These are phyloP conservation scores for Magnaporthales sp. DNA, from an alignment of 2,329 filamentous ascomycete genomes.

Conservation along the genomic window DNA sequence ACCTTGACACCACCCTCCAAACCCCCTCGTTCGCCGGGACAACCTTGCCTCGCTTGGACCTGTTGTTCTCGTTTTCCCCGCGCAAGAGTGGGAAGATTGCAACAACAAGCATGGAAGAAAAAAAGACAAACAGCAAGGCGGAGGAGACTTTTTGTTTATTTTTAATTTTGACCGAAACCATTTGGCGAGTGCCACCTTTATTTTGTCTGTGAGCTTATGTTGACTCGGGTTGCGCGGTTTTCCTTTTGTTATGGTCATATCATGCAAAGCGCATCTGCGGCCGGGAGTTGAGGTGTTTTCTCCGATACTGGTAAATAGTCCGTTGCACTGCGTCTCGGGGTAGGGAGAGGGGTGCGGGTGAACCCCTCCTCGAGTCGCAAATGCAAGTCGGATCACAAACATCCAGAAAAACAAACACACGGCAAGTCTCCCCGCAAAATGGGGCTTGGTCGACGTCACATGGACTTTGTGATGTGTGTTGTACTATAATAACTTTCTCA, in stretches of 20 bases:
- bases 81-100: too few relatives aligned
- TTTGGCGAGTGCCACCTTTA: too few relatives aligned
- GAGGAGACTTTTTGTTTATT: too few relatives aligned
- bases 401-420: background rate
- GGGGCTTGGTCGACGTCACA: background rate
- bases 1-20: background rate
- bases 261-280: background rate
- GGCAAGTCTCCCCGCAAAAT: background rate
- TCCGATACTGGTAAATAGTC: background rate
- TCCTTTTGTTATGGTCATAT: background rate
- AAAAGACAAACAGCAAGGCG: background rate
- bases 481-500: background rate
- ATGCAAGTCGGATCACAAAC: background rate
- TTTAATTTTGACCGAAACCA: too few relatives aligned
- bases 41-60: background rate
- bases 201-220: background rate
- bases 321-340: background rate
- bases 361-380: background rate
- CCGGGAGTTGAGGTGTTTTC: background rate
- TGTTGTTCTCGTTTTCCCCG: background rate
- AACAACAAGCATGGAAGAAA: background rate
- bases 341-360: background rate
- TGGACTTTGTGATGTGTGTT: background rate
- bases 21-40: background rate
- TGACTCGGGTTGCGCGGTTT: background rate